Evolutionary conservation across 228 moss, liverwort and hornwort genomes (phyloP).

Genomic region (Sphagnum magellanicum): DNA sequence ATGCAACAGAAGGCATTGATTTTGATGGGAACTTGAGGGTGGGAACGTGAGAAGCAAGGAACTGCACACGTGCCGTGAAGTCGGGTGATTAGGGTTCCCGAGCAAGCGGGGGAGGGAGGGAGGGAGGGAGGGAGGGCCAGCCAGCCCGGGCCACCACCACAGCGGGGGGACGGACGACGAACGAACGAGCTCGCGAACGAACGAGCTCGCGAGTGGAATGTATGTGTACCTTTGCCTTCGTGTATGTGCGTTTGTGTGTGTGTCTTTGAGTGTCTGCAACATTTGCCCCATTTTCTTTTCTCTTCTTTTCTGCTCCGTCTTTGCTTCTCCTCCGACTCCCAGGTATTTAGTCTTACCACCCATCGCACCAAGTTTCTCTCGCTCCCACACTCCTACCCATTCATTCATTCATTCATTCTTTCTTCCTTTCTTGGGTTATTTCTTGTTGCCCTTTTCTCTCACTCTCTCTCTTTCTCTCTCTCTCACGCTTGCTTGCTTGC

Average conservation of each 20-base stretch:
- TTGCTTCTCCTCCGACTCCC: not conserved
- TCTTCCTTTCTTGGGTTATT: too few relatives aligned
- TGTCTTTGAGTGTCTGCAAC: not conserved
- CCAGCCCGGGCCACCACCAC: not conserved
- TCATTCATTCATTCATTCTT: too few relatives aligned
- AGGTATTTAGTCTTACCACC: not conserved
- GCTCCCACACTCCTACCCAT: too few relatives aligned
- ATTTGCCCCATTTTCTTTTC: not conserved
- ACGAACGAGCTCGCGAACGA: too few relatives aligned
- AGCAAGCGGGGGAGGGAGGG: not conserved
- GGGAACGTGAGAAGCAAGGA: too few relatives aligned
- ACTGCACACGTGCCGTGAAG: not conserved
- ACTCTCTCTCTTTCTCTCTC: too few relatives aligned
- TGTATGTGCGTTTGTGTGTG: too few relatives aligned
- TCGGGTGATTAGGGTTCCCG: conserved; percentile 1
- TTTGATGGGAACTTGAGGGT: too few relatives aligned
- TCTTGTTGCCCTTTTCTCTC: too few relatives aligned
- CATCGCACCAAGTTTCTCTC: not conserved
- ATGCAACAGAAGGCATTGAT: too few relatives aligned
- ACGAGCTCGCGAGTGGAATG: not conserved
- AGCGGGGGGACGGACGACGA: not conserved
- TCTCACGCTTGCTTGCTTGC: too few relatives aligned
- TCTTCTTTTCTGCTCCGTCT: not conserved
- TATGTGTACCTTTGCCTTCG: not conserved
- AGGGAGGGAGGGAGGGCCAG: conserved; percentile 4